phyloP scores from a whole-genome alignment of 2,329 filamentous ascomycete species.

The Diaporthe sp. region DNA sequence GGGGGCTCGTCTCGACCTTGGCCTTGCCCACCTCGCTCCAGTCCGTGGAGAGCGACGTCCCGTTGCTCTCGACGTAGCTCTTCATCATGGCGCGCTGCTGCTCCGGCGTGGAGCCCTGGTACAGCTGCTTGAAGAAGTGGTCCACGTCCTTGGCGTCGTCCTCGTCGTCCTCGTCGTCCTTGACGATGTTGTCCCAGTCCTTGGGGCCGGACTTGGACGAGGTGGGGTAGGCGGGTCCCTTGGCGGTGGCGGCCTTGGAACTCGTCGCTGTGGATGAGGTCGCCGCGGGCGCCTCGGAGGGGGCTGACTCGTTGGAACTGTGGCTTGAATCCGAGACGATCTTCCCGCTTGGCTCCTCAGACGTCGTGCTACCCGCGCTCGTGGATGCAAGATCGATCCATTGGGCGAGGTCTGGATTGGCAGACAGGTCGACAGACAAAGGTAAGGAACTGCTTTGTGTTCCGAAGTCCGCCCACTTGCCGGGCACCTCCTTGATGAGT shows the following conservation, averaged over 20 bases:
- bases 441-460: slow-evolving; percentile 37
- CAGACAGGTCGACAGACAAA: neutral
- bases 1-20: slow-evolving; percentile 77
- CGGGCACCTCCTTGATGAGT: slow-evolving; percentile 42
- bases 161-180: slow-evolving; percentile 65
- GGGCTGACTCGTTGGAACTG: neutral
- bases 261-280: neutral
- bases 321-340: too few relatives aligned
- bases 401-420: neutral
- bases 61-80: slow-evolving; percentile 93
- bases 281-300: neutral
- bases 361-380: too few relatives aligned
- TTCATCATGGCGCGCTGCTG: slow-evolving; percentile 97
- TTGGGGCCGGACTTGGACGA: slow-evolving; percentile 87
- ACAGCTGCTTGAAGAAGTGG: slow-evolving; percentile 90
- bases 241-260: slow-evolving; percentile 29
- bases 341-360: too few relatives aligned
- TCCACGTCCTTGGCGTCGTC: slow-evolving; percentile 75
- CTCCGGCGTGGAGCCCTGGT: slow-evolving; percentile 80
- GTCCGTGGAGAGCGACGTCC: slow-evolving; percentile 90
- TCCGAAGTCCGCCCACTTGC: slow-evolving; percentile 48
- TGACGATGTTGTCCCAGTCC: slow-evolving; percentile 86
- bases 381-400: neutral
- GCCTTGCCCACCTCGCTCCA: slow-evolving; percentile 84
- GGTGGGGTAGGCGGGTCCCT: slow-evolving; percentile 78